Evolutionary conservation across 164 flowering plant species (phyloP).

Genomic region (Stephania japonica): DNA sequence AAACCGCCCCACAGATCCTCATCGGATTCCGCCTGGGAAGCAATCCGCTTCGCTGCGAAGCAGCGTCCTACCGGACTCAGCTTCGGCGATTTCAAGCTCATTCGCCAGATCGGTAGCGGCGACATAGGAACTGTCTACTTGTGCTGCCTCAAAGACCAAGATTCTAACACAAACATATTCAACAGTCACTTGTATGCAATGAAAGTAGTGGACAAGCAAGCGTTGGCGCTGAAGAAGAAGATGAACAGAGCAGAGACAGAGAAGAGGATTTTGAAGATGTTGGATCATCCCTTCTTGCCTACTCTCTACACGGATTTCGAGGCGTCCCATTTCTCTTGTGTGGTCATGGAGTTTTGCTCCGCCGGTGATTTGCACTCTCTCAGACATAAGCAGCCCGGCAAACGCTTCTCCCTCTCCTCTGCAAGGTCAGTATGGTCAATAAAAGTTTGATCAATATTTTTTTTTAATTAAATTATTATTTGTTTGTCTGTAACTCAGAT

Average conservation of each 20-base stretch:
- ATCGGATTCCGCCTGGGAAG: constrained; percentile 64
- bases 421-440: constrained; percentile 45
- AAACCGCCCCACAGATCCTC: constrained; percentile 9
- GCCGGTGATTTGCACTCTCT: constrained; percentile 73
- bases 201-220: constrained; percentile 86
- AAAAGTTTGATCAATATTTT: too few species aligned
- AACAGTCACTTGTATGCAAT: constrained; percentile 50
- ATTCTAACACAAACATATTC: constrained; percentile 22
- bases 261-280: constrained; percentile 63
- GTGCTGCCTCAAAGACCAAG: constrained; percentile 55
- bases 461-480: too few species aligned
- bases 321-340: constrained; percentile 75
- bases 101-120: constrained; percentile 67
- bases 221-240: constrained; percentile 60
- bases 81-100: constrained; percentile 55
- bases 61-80: constrained; percentile 26
- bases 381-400: constrained; percentile 50
- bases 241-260: constrained; percentile 75
- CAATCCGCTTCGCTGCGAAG: constrained; percentile 31
- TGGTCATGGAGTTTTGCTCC: constrained; percentile 88
- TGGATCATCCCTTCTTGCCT: constrained; percentile 86
- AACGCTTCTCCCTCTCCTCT: constrained; percentile 54
- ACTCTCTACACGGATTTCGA: constrained; percentile 75
- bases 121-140: constrained; percentile 78
- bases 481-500: too few species aligned